Conservation (phyloP, 1,284 basidiomycete genomes). For the Pyrrhoderma noxium region DNA sequence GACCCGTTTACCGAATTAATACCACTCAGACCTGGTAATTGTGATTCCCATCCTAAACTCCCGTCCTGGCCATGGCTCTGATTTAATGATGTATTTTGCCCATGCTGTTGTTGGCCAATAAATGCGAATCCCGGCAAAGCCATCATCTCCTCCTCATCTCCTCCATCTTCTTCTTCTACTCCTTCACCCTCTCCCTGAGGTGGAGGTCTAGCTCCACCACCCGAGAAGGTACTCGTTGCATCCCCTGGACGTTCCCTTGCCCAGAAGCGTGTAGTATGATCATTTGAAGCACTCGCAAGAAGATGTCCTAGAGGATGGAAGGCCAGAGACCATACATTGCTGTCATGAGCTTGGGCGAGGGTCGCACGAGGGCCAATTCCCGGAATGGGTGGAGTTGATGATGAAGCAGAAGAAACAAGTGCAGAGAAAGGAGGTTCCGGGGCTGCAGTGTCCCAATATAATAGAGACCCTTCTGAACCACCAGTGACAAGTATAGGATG, state of each 20-base stretch:
- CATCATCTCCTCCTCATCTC: constrained; percentile 53
- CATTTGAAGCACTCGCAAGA: constrained; percentile 88
- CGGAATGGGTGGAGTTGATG: constrained; percentile 28
- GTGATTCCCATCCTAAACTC: constrained; percentile 9
- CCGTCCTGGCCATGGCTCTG: constrained; percentile 37
- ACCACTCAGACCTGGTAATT: constrained; percentile 15
- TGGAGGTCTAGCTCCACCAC: constrained; percentile 72
- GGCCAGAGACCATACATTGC: constrained; percentile 91
- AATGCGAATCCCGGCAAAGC: constrained; percentile 20
- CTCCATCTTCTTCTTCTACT: constrained; percentile 54
- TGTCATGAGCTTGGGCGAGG: constrained; percentile 91
- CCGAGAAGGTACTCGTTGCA: constrained; percentile 57
- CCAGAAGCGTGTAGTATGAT: constrained; percentile 98
- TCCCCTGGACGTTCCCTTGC: constrained; percentile 80
- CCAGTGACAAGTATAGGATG: constrained; percentile 91
- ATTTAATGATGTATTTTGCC: constrained; percentile 17
- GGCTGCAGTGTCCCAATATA: constrained; percentile 83
- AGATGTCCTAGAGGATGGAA: constrained; percentile 97
- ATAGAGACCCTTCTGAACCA: constrained; percentile 86
- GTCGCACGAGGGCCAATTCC: constrained; percentile 62
- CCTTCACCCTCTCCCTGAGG: constrained; percentile 41
- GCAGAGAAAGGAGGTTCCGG: constrained; percentile 33
- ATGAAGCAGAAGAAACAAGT: constrained; percentile 18
- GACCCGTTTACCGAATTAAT: too few relatives aligned
- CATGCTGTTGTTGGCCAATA: constrained; percentile 10